Percentiles rank a stretch among this genome's conserved stretches.
These are phyloP conservation scores for Insectozyma bohioensis DNA, from an alignment of 1,139 yeast species.

Conservation along the genomic window DNA sequence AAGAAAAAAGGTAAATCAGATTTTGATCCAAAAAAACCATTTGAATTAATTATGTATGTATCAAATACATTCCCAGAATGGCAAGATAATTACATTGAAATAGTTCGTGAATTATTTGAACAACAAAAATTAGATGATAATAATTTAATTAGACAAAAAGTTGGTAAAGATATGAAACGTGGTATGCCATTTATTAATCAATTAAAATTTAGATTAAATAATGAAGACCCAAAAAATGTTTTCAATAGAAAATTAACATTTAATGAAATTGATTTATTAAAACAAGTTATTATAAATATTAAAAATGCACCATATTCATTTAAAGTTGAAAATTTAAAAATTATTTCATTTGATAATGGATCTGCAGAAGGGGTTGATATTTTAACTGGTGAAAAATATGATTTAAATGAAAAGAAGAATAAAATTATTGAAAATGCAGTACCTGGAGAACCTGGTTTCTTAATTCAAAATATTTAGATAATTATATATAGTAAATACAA, in stretches of 20 bases:
- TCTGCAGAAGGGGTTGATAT: conserved; percentile 61
- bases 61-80: conserved; percentile 91
- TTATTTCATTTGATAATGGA: conserved; percentile 61
- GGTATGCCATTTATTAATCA: conserved; percentile 96
- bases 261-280: conserved; percentile 70
- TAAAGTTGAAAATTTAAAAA: conserved; percentile 53
- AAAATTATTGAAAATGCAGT: conserved; percentile 81
- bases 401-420: conserved; percentile 55
- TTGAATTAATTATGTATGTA: conserved; percentile 68
- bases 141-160: conserved; percentile 57
- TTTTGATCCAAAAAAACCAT: conserved; percentile 71
- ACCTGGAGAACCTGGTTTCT: conserved; percentile 92
- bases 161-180: conserved; percentile 83
- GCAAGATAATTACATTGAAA: conserved; percentile 86
- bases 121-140: conserved; percentile 59
- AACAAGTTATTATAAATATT: conserved; percentile 54
- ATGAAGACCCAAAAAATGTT: conserved; percentile 70
- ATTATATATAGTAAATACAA: conserved; percentile 4
- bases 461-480: conserved; percentile 56
- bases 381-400: conserved; percentile 68
- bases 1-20: conserved; percentile 85
- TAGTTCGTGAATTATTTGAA: conserved; percentile 79
- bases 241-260: conserved; percentile 85
- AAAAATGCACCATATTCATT: conserved; percentile 67
- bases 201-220: conserved; percentile 73